phyloP scores from a whole-genome alignment of 2,329 filamentous ascomycete species.

The Epicoccum sorghinum region DNA sequence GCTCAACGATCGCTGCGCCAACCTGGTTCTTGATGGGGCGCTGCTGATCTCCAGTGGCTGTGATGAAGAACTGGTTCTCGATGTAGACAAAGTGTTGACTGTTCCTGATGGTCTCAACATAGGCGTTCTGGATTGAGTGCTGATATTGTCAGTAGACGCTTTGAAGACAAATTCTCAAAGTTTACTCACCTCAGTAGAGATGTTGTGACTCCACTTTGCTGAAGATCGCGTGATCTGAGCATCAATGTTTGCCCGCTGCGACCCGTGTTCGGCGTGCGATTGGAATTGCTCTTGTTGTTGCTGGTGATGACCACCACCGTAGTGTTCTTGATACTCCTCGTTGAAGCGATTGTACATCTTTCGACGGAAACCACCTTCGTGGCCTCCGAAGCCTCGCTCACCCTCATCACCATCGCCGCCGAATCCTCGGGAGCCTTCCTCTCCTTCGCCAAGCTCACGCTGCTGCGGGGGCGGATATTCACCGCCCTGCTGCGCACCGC shows the following conservation, averaged over 20 bases:
- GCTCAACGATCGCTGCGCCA: constrained; percentile 77
- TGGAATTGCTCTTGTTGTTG: constrained; percentile 21
- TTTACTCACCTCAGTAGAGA: constrained; percentile 57
- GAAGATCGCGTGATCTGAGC: constrained; percentile 49
- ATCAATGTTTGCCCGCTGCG: constrained; percentile 37
- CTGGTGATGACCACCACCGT: constrained; percentile 27
- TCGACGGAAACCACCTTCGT: constrained; percentile 33
- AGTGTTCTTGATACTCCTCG: constrained; percentile 34
- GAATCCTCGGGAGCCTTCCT: constrained; percentile 46
- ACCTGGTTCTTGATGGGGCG: constrained; percentile 78
- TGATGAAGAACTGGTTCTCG: constrained; percentile 90
- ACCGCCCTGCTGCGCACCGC: constrained; percentile 44
- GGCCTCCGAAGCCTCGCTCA: constrained; percentile 43
- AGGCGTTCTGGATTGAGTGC: constrained; percentile 87
- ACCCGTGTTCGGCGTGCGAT: constrained; percentile 40
- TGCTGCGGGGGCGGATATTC: constrained; percentile 52
- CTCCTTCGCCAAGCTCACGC: constrained; percentile 41
- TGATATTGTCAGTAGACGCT: constrained; percentile 21
- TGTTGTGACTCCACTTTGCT: constrained; percentile 66
- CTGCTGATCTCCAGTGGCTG: constrained; percentile 73
- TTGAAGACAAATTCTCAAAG: neutral
- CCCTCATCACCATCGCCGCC: constrained; percentile 38
- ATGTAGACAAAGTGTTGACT: constrained; percentile 79
- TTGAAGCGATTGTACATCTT: constrained; percentile 36
- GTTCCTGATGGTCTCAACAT: constrained; percentile 72